phyloP scores from a whole-genome alignment of 2,329 filamentous ascomycete genomes.

The Pseudogymnoascus sp. region DNA sequence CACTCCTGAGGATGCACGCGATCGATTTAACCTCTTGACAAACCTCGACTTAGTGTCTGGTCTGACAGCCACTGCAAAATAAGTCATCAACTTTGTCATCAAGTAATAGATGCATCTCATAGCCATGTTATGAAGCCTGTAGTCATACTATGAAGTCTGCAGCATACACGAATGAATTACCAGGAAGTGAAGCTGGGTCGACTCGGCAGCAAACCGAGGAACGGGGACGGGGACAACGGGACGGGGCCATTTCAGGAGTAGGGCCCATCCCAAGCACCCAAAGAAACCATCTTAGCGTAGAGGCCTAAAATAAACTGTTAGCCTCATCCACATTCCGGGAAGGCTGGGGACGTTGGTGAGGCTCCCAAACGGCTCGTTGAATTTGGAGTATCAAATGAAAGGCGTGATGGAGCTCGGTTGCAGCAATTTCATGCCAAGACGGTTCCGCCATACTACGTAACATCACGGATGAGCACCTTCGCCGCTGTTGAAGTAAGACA shows the following conservation, averaged over 20 bases:
- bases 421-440: background rate
- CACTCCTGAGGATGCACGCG: background rate
- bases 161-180: background rate
- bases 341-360: background rate
- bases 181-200: background rate
- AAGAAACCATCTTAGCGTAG: background rate
- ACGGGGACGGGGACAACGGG: background rate
- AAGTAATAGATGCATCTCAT: background rate
- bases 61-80: background rate
- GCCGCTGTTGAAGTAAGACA: background rate
- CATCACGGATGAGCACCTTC: background rate
- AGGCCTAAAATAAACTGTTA: background rate
- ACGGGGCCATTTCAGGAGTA: conserved; percentile 6
- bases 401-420: background rate
- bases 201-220: background rate
- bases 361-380: background rate
- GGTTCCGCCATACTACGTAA: background rate
- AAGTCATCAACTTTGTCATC: background rate
- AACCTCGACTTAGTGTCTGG: background rate
- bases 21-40: background rate
- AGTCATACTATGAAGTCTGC: background rate
- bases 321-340: background rate
- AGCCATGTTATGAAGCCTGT: background rate
- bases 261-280: background rate
- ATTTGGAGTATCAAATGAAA: background rate